Evolutionary conservation across 2,329 filamentous ascomycete genomes (phyloP), one percentile per base, ranked within the genome.

Genomic region (Claviceps purpurea): DNA sequence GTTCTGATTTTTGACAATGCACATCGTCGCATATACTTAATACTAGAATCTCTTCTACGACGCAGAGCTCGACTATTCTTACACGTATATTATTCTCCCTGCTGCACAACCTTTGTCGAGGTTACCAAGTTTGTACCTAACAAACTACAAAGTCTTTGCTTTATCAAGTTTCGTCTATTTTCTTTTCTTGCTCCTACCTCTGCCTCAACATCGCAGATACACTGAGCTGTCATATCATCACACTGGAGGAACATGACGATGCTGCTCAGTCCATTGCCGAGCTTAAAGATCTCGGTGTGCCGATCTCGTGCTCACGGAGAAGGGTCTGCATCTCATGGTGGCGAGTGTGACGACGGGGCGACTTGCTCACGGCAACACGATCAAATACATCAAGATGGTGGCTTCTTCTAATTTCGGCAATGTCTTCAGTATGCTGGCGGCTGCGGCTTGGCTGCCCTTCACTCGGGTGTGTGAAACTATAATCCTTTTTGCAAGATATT

Each of bases 351-450:
- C 18, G 18, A 18, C 18, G 18, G 18, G 18, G 18, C 18, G 18
- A 18, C 18, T 60, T 13, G 62, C 61, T 13, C 60, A 62, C 22
- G 61, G 60, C 46, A 62, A 62, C 54, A 60, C 61, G 4, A 60
- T 62, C 58, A 62, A 62, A 52, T 63, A 63, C 50, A 61, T 63
- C 54, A 62, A 61, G 60, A 64, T 64, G 62, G 62, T 62, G 11
- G 54, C 61, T 8, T 64, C 62, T 1, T 63, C 61, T 55, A 64
- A 64, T 52, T 62, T 64, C 50, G 62, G 62, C 37, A 64, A 64
- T 41, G 62, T 64, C 13, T 62, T 64, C 39, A 62, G 60, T 39
- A 59, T 62, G 42, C 52, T 64, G 5, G 55, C 58, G 0, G 61
- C 61, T 2, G 62, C 61, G 26, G 57, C 62, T 1, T 64, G 61